Conservation (phyloP, 306 rosid species). For the Casuarina cunninghamiana region DNA sequence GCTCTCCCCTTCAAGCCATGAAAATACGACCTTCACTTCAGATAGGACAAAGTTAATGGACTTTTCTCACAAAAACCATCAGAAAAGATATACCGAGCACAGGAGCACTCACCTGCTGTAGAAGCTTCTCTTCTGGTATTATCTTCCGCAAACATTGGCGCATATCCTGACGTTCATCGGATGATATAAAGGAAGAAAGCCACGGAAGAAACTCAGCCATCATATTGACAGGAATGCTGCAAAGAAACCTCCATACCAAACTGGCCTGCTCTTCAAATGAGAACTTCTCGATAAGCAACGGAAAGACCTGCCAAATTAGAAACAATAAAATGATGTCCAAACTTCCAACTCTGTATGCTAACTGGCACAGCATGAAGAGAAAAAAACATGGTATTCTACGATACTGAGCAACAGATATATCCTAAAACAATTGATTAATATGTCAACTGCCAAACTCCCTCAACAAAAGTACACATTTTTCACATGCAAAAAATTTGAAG, state of each 20-base stretch:
- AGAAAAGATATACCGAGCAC: neutral
- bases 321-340: conserved; percentile 8
- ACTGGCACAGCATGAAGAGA: neutral
- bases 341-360: neutral
- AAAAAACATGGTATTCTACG: neutral
- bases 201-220: conserved; percentile 37
- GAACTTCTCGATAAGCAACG: conserved; percentile 36
- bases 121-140: conserved; percentile 37
- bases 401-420: neutral
- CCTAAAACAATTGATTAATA: neutral
- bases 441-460: neutral
- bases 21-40: conserved; percentile 30
- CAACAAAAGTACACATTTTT: neutral
- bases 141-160: conserved; percentile 26
- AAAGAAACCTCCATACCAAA: conserved; percentile 37
- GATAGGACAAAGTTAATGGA: conserved; percentile 17
- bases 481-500: neutral
- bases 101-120: conserved; percentile 24
- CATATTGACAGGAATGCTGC: conserved; percentile 38
- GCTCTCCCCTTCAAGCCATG: conserved; percentile 32
- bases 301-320: conserved; percentile 33
- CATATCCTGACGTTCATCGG: conserved; percentile 29
- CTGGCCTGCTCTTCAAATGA: conserved; percentile 37
- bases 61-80: conserved; percentile 8
- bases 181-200: conserved; percentile 25